Evolutionary conservation across 192 early-diverging fungal species (phyloP).

Genomic region (Umbelopsis sp.): DNA sequence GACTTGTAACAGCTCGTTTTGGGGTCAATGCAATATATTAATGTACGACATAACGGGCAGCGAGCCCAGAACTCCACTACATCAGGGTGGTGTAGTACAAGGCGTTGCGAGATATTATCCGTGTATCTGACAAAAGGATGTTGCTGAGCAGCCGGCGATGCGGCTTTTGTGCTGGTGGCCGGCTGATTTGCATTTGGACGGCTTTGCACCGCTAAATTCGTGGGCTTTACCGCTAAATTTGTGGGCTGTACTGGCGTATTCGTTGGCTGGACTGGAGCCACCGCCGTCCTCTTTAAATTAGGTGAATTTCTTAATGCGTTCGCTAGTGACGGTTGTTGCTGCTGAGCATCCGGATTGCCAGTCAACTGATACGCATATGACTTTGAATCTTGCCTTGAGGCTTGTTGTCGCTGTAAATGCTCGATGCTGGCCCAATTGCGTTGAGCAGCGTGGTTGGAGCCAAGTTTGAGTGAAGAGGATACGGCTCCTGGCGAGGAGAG

Average conservation of each 20-base stretch:
- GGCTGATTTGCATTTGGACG: not conserved
- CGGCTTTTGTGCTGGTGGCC: not conserved
- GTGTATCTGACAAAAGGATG: conserved; percentile 21
- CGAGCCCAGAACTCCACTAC: conserved; percentile 15
- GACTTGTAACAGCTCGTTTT: conserved; percentile 15
- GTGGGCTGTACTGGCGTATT: not conserved
- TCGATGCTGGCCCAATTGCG: not conserved
- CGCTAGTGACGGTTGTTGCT: not conserved
- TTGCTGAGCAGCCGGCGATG: not conserved
- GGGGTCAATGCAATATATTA: conserved; percentile 1
- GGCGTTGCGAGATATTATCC: conserved; percentile 1
- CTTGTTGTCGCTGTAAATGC: not conserved
- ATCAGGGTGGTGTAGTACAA: conserved; percentile 16
- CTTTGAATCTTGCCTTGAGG: not conserved
- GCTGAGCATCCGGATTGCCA: not conserved
- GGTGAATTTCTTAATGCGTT: not conserved
- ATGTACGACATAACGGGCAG: not conserved
- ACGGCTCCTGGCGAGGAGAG: not conserved
- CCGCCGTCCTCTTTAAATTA: not conserved
- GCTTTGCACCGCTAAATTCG: not conserved
- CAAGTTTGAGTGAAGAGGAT: not conserved
- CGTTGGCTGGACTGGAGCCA: not conserved
- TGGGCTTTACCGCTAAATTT: not conserved
- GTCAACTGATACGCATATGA: conserved; percentile 18
- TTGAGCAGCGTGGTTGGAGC: not conserved